Conservation (phyloP, 805 yeast genomes). For the Barnettozyma californica region DNA sequence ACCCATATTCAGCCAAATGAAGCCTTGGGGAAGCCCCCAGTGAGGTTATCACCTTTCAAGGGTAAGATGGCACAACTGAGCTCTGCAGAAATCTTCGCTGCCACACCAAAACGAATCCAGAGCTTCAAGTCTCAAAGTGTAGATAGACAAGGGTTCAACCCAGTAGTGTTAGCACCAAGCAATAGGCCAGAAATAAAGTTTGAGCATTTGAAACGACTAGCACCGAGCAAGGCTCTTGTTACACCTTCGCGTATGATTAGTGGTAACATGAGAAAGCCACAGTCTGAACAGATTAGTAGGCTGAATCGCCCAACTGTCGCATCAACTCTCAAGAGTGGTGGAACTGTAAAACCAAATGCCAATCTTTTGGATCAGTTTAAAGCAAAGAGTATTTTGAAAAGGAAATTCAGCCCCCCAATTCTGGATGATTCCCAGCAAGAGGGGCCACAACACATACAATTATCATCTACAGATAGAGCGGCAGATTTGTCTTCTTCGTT, state of each 20-base stretch:
- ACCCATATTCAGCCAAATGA: conserved; percentile 2
- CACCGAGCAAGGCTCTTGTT: conserved; percentile 22
- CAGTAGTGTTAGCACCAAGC: conserved; percentile 4
- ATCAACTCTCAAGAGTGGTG: conserved; percentile 1
- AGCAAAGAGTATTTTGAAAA: conserved; percentile 15
- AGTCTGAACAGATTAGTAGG: conserved; percentile 23
- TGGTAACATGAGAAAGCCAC: conserved; percentile 26
- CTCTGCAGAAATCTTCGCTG: conserved; percentile 16
- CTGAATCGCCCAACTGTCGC: conserved; percentile 7
- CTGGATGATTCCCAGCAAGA: conserved; percentile 5
- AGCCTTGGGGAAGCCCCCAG: conserved; percentile 19
- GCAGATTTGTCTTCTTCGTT: neutral
- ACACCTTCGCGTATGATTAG: conserved; percentile 27
- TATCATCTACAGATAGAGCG: neutral
- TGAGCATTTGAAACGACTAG: conserved; percentile 24
- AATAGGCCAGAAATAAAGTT: conserved; percentile 19
- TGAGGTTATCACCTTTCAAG: conserved; percentile 23
- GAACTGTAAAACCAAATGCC: conserved; percentile 10
- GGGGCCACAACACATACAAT: neutral
- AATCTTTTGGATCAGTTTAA: conserved; percentile 18
- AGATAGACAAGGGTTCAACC: conserved; percentile 19
- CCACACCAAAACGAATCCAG: conserved; percentile 28
- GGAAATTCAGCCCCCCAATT: conserved; percentile 14
- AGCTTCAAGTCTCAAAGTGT: conserved; percentile 25
- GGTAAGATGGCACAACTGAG: conserved; percentile 14